Percentiles rank a stretch among this genome's conserved stretches.
These are phyloP conservation scores for Aschersonia sp. DNA, from an alignment of 2,329 filamentous ascomycete species.

Conservation along the genomic window DNA sequence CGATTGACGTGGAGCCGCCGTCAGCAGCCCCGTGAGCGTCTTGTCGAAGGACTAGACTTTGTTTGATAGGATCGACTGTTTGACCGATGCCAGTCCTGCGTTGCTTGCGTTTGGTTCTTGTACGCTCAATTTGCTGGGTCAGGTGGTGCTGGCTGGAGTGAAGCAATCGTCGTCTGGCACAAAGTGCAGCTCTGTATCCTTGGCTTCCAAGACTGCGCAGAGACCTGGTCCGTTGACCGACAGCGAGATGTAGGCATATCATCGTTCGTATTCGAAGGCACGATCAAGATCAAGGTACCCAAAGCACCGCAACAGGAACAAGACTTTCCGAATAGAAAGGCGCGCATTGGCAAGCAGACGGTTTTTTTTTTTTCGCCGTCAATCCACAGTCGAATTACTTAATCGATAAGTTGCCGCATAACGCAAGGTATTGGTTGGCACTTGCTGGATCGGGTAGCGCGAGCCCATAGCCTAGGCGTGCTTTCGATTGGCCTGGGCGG, in stretches of 20 bases:
- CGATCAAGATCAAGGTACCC: no score
- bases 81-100: no score
- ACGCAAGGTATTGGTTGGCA: no score
- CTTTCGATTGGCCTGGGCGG: neutral
- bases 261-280: conserved; percentile 5
- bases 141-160: conserved; percentile 1
- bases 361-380: no score
- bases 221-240: conserved; percentile 6
- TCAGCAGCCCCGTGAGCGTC: neutral
- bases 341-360: no score
- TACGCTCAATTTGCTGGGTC: neutral
- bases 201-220: neutral
- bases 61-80: no score
- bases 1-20: neutral
- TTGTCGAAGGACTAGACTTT: no score
- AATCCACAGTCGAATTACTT: neutral
- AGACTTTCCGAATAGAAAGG: no score
- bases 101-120: neutral
- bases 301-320: no score
- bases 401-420: neutral
- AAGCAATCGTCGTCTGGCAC: neutral
- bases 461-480: no score
- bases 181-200: neutral
- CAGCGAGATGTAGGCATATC: conserved; percentile 13
- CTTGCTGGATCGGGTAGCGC: no score